Evolutionary conservation across 345 rosid genomes (phyloP).

Genomic region (Acer negundo): DNA sequence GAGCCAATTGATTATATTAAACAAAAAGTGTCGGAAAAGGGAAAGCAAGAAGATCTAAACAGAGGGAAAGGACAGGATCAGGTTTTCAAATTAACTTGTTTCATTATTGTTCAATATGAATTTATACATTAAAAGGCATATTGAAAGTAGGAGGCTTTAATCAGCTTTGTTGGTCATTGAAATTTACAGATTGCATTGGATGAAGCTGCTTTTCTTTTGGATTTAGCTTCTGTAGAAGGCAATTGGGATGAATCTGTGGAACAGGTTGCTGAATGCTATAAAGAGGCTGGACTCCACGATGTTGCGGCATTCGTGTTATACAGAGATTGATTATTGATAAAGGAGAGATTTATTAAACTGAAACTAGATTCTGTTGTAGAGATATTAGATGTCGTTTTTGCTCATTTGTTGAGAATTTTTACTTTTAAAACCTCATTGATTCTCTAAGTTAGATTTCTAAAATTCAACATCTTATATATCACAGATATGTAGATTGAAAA

Average conservation of each 20-base stretch:
- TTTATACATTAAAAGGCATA: background rate
- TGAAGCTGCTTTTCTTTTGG: conserved; percentile 74
- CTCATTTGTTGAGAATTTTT: background rate
- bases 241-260: conserved; percentile 68
- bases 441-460: background rate
- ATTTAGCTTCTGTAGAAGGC: conserved; percentile 85
- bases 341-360: background rate
- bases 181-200: conserved; percentile 58
- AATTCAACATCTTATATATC: too few species aligned
- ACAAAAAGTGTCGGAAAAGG: conserved; percentile 72
- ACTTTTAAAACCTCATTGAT: background rate
- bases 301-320: conserved; percentile 58
- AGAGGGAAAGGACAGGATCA: conserved; percentile 74
- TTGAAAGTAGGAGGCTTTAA: background rate
- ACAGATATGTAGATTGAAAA: too few species aligned
- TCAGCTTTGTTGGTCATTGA: conserved; percentile 11
- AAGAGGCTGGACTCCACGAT: conserved; percentile 68
- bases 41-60: conserved; percentile 62
- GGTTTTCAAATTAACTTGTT: conserved; percentile 35
- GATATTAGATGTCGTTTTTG: background rate
- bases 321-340: conserved; percentile 41
- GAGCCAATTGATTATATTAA: conserved; percentile 72
- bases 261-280: conserved; percentile 63
- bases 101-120: conserved; percentile 2
- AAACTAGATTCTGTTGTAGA: background rate